Evolutionary conservation across 179 eudicot genomes (phyloP).

Genomic region (Beta corolliflora): DNA sequence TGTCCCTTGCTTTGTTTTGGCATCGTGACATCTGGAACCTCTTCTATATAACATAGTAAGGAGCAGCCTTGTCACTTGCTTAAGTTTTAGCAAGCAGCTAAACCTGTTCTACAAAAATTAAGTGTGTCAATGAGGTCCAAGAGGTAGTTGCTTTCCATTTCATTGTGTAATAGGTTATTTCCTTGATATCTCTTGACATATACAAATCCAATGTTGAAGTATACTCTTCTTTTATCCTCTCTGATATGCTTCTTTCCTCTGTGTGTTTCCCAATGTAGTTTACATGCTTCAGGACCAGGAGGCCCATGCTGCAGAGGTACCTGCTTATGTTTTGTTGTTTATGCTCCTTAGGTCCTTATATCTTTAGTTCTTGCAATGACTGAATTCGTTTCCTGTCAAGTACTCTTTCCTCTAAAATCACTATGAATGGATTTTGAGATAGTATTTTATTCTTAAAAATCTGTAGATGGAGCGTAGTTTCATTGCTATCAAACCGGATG

Average conservation of each 20-base stretch:
- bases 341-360: conserved; percentile 5
- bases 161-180: neutral
- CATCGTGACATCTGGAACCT: conserved; percentile 18
- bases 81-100: conserved; percentile 9
- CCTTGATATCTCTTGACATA: neutral
- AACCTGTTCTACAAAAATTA: conserved; percentile 3
- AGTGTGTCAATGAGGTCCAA: neutral
- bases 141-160: neutral
- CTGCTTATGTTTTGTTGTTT: conserved; percentile 9
- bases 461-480: conserved; percentile 91
- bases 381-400: neutral
- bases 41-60: conserved; percentile 20
- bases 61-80: conserved; percentile 14
- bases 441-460: neutral
- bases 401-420: neutral
- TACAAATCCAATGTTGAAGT: neutral
- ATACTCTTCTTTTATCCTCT: neutral
- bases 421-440: conserved; percentile 3
- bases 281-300: conserved; percentile 95
- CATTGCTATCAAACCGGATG: conserved; percentile 99
- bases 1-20: conserved; percentile 32
- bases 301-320: conserved; percentile 90
- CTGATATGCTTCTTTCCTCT: neutral
- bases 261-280: conserved; percentile 37
- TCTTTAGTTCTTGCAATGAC: neutral